Percentiles rank a stretch among this genome's conserved stretches.
These are phyloP conservation scores for Tephrocybe sp. DNA, from an alignment of 768 basidiomycete species.

Conservation along the genomic window DNA sequence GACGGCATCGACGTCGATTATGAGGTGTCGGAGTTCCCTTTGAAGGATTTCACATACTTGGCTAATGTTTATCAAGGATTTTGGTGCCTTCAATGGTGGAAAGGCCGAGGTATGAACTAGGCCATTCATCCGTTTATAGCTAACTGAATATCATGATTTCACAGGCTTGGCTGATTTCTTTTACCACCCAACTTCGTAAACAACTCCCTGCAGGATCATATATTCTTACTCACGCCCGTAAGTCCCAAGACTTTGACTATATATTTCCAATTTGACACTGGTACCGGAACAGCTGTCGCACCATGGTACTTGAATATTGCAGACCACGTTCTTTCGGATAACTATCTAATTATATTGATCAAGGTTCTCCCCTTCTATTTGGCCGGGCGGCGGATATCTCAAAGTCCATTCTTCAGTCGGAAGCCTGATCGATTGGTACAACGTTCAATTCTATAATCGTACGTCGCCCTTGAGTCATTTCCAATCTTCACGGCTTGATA, in stretches of 20 bases:
- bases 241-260: constrained; percentile 13
- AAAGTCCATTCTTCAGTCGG: constrained; percentile 53
- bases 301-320: constrained; percentile 32
- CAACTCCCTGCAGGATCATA: constrained; percentile 48
- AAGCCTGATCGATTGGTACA: constrained; percentile 63
- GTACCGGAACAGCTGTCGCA: constrained; percentile 40
- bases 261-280: neutral
- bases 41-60: neutral
- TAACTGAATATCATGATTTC: neutral
- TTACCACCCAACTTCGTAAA: constrained; percentile 48
- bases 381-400: constrained; percentile 53
- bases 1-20: constrained; percentile 79
- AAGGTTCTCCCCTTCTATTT: constrained; percentile 42
- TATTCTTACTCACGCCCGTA: constrained; percentile 57
- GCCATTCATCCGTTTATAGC: neutral
- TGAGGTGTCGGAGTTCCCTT: constrained; percentile 34
- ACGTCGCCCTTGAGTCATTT: constrained; percentile 13
- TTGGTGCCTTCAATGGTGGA: constrained; percentile 53
- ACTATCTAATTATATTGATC: neutral
- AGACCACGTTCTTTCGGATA: neutral
- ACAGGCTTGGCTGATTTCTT: constrained; percentile 51
- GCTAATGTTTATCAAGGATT: constrained; percentile 42
- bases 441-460: constrained; percentile 52
- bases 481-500: constrained; percentile 3
- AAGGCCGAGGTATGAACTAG: constrained; percentile 44